These are phyloP conservation scores for Boletus reticuloceps DNA, from an alignment of 768 basidiomycete species.

Conservation along the genomic window DNA sequence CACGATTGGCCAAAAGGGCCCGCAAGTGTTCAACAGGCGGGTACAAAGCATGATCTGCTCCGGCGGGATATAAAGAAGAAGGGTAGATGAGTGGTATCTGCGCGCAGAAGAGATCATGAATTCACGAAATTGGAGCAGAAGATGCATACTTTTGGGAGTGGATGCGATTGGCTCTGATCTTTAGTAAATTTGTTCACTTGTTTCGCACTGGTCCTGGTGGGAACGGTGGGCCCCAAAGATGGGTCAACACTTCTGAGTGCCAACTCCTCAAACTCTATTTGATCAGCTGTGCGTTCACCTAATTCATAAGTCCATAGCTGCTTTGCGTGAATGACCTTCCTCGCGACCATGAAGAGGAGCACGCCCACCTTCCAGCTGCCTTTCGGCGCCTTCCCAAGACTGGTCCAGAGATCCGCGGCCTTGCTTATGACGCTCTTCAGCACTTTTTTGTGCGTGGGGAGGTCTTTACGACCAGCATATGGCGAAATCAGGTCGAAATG, in stretches of 20 bases:
- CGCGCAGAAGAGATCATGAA: neutral
- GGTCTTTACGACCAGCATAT: slow-evolving; percentile 35
- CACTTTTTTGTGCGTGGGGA: slow-evolving; percentile 19
- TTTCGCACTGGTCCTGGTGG: slow-evolving; percentile 14
- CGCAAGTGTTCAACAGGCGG: slow-evolving; percentile 46
- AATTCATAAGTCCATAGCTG: slow-evolving; percentile 59
- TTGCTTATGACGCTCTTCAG: slow-evolving; percentile 51
- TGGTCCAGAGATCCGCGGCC: slow-evolving; percentile 57
- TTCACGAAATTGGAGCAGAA: neutral
- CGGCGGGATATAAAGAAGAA: slow-evolving; percentile 53
- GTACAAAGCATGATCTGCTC: slow-evolving; percentile 20
- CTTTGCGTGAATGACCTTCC: slow-evolving; percentile 5
- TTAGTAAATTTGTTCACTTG: slow-evolving; percentile 15
- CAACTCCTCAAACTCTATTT: slow-evolving; percentile 78
- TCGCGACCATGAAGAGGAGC: slow-evolving; percentile 1
- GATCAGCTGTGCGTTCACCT: slow-evolving; percentile 68
- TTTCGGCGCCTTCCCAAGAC: slow-evolving; percentile 62
- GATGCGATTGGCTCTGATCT: slow-evolving; percentile 2
- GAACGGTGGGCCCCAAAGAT: slow-evolving; percentile 56
- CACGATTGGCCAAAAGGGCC: slow-evolving; percentile 49
- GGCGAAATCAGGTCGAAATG: slow-evolving; percentile 32
- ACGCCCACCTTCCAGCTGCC: slow-evolving; percentile 70
- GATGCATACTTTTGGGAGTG: slow-evolving; percentile 12
- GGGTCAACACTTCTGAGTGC: slow-evolving; percentile 73
- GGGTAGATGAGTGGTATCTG: slow-evolving; percentile 53